Conservation (phyloP, 108 stramenopile genomes). For the Craspedostauros australis region DNA sequence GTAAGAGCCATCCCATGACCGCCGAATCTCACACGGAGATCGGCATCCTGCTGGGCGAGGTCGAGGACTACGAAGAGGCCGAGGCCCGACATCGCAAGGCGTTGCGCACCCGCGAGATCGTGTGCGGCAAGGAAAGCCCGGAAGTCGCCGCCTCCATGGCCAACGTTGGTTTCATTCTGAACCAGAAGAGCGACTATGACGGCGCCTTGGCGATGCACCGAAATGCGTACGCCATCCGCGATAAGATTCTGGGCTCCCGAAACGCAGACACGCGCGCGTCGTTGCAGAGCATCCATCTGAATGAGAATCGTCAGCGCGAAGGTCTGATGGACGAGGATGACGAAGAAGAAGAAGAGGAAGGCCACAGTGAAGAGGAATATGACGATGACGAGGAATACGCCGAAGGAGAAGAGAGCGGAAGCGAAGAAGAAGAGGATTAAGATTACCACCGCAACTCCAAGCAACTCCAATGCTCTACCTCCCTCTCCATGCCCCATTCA, state of each 20-base stretch:
- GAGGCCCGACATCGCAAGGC: slow-evolving; percentile 26
- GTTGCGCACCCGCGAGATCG: slow-evolving; percentile 20
- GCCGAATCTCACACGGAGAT: slow-evolving; percentile 32
- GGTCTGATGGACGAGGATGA: no score
- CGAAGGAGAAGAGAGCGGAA: no score
- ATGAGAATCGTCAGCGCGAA: no score
- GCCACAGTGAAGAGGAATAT: no score
- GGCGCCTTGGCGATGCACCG: slow-evolving; percentile 25
- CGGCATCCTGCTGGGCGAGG: slow-evolving; percentile 29
- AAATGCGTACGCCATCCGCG: slow-evolving; percentile 15
- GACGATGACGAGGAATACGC: no score
- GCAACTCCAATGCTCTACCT: no score
- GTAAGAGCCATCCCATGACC: slow-evolving; percentile 23
- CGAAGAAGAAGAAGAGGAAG: no score
- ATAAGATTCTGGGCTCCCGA: slow-evolving; percentile 18
- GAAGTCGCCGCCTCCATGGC: slow-evolving; percentile 29
- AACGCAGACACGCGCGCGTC: slow-evolving; percentile 21
- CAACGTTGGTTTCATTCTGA: slow-evolving; percentile 19
- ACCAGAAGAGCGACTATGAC: slow-evolving; percentile 13
- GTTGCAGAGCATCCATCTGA: no score
- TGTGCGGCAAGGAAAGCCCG: slow-evolving; percentile 24
- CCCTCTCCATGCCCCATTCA: no score
- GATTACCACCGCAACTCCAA: no score
- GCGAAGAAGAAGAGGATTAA: no score
- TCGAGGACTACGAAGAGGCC: slow-evolving; percentile 35